These are phyloP conservation scores for Pyricularia grisea DNA, from an alignment of 2,329 filamentous ascomycete species.

Conservation along the genomic window DNA sequence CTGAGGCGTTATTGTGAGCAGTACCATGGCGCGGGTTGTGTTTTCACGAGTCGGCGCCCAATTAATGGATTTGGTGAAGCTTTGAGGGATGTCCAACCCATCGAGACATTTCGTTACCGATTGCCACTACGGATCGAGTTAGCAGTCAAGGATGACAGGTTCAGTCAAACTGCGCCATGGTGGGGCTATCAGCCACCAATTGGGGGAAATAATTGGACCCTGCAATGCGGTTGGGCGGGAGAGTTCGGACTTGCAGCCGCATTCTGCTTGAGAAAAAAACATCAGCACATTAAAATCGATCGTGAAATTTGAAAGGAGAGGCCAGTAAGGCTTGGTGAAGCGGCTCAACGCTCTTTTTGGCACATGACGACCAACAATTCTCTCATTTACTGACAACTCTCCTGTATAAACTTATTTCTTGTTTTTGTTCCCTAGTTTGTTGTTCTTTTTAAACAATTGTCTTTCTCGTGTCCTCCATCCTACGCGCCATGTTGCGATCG, in stretches of 20 bases:
- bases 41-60: neutral
- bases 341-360: neutral
- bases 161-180: neutral
- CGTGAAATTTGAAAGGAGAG: constrained; percentile 1
- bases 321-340: neutral
- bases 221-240: neutral
- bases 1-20: constrained; percentile 64
- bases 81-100: neutral
- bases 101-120: neutral
- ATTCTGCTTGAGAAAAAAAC: constrained; percentile 1
- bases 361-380: neutral
- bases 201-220: neutral
- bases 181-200: neutral
- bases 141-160: neutral
- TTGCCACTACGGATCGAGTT: neutral
- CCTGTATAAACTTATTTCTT: neutral
- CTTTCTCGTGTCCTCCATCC: constrained; percentile 7
- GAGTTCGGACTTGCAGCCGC: constrained; percentile 2
- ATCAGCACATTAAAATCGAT: neutral
- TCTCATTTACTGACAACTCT: neutral
- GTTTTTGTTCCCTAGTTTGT: neutral
- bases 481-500: constrained; percentile 40
- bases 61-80: neutral
- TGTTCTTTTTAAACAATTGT: constrained; percentile 19
- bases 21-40: constrained; percentile 52